These are phyloP conservation scores for Alternaria alternata DNA, from an alignment of 2,329 filamentous ascomycete species.

Conservation along the genomic window DNA sequence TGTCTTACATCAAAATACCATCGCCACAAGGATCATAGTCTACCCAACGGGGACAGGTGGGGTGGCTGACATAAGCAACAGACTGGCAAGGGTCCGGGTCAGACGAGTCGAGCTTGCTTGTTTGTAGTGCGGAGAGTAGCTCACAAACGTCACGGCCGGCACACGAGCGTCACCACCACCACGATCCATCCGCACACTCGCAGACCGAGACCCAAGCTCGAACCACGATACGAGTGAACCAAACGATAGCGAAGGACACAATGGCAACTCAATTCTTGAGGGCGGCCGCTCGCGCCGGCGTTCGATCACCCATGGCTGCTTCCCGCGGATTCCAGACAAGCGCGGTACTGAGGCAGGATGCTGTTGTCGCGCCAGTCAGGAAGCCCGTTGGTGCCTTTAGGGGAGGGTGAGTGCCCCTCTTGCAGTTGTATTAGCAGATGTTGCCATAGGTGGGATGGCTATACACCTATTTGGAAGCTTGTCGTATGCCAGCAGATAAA, in stretches of 20 bases:
- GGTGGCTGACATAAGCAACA: slow-evolving; percentile 8
- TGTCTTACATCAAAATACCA: not conserved
- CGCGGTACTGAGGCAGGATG: slow-evolving; percentile 40
- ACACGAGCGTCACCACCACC: slow-evolving; percentile 11
- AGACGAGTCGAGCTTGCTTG: slow-evolving; percentile 19
- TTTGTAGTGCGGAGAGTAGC: slow-evolving; percentile 16
- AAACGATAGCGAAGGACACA: slow-evolving; percentile 5
- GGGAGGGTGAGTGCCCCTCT: slow-evolving; percentile 67
- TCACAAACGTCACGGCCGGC: slow-evolving; percentile 19
- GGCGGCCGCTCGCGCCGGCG: slow-evolving; percentile 50
- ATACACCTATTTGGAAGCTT: not conserved
- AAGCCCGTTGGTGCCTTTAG: slow-evolving; percentile 76
- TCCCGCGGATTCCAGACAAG: slow-evolving; percentile 54
- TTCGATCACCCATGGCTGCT: slow-evolving; percentile 25
- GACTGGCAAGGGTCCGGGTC: slow-evolving; percentile 12
- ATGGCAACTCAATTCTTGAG: slow-evolving; percentile 58
- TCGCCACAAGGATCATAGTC: slow-evolving; percentile 1
- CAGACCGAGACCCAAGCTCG: not conserved
- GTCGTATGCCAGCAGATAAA: not conserved
- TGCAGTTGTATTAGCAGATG: not conserved
- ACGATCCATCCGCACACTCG: not conserved
- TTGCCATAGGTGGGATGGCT: not conserved
- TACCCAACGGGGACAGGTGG: slow-evolving; percentile 4
- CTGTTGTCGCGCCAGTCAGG: slow-evolving; percentile 57
- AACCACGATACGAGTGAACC: not conserved